These are phyloP conservation scores for Xylariales sp. DNA, from an alignment of 2,329 filamentous ascomycete genomes.

Conservation along the genomic window DNA sequence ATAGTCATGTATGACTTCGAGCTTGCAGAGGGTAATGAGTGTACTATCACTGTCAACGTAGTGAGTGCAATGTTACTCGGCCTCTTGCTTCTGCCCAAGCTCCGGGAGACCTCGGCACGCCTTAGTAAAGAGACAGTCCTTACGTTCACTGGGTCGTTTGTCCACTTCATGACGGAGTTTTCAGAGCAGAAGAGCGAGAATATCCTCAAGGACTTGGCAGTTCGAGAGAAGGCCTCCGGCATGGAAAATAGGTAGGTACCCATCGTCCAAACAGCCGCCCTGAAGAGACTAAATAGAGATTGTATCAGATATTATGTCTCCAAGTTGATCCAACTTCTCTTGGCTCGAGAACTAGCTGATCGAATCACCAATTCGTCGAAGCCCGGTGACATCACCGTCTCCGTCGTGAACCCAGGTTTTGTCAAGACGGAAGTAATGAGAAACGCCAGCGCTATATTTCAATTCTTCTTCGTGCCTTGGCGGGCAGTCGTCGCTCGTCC, in stretches of 20 bases:
- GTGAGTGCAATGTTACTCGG: conserved; percentile 39
- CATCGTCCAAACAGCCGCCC: too few species aligned
- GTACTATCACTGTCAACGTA: conserved; percentile 40
- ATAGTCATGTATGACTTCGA: background rate
- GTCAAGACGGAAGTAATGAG: conserved; percentile 28
- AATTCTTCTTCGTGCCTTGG: background rate
- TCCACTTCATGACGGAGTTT: background rate
- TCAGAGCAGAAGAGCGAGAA: background rate
- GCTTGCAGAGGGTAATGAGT: conserved; percentile 1
- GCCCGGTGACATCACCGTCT: conserved; percentile 29
- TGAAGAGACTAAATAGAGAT: too few species aligned
- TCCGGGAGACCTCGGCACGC: conserved; percentile 30
- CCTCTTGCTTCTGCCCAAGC: conserved; percentile 34
- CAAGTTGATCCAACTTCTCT: conserved; percentile 30
- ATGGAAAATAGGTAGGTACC: too few species aligned
- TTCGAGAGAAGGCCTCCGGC: too few species aligned
- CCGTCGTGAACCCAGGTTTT: conserved; percentile 34
- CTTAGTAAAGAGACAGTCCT: conserved; percentile 18
- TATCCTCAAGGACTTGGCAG: background rate
- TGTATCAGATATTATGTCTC: conserved; percentile 26
- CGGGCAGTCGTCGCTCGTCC: conserved; percentile 27
- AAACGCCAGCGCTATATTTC: background rate
- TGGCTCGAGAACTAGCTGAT: conserved; percentile 27
- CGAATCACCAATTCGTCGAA: conserved; percentile 24
- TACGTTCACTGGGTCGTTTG: background rate